phyloP scores from a whole-genome alignment of 2,329 filamentous ascomycete genomes.

The Simplicillium sp. region DNA sequence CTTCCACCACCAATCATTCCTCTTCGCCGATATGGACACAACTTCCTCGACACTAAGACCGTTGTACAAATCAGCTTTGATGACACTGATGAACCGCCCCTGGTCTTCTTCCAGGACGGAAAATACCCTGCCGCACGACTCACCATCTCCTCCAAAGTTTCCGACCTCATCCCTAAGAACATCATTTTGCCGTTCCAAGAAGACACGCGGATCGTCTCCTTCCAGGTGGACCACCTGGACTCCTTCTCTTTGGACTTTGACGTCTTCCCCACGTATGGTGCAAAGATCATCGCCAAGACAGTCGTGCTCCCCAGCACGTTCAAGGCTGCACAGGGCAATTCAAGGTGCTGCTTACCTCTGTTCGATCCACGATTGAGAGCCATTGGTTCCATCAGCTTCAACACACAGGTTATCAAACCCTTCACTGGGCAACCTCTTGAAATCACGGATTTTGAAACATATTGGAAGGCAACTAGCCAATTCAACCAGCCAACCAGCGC shows the following conservation, averaged over 20 bases:
- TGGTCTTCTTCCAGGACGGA: slow-evolving; percentile 93
- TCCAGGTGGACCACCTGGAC: slow-evolving; percentile 90
- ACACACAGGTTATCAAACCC: slow-evolving; percentile 92
- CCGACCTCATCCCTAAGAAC: slow-evolving; percentile 92
- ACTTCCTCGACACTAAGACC: slow-evolving; percentile 95
- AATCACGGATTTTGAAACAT: slow-evolving; percentile 96
- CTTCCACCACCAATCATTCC: slow-evolving; percentile 95
- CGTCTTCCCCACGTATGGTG: slow-evolving; percentile 93
- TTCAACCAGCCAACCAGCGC: slow-evolving; percentile 72
- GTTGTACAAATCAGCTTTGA: slow-evolving; percentile 91
- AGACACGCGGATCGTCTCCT: slow-evolving; percentile 85
- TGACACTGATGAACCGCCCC: slow-evolving; percentile 61
- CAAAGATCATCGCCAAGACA: slow-evolving; percentile 93
- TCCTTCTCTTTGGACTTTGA: slow-evolving; percentile 95
- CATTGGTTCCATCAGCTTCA: slow-evolving; percentile 90
- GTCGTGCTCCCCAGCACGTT: slow-evolving; percentile 87
- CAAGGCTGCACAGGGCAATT: slow-evolving; percentile 62
- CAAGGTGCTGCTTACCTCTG: slow-evolving; percentile 74
- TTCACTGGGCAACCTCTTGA: slow-evolving; percentile 88
- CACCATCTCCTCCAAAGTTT: slow-evolving; percentile 93
- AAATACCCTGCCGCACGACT: slow-evolving; percentile 92
- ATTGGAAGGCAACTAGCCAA: slow-evolving; percentile 97
- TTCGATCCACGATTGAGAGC: slow-evolving; percentile 87
- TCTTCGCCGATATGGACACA: slow-evolving; percentile 88
- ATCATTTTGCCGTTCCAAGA: slow-evolving; percentile 93